A percentile compares a stretch with the other conserved stretches of the same genome.
Evolutionary conservation across 129 eudicot genomes (phyloP).

Genomic region (Sambucus nigra): DNA sequence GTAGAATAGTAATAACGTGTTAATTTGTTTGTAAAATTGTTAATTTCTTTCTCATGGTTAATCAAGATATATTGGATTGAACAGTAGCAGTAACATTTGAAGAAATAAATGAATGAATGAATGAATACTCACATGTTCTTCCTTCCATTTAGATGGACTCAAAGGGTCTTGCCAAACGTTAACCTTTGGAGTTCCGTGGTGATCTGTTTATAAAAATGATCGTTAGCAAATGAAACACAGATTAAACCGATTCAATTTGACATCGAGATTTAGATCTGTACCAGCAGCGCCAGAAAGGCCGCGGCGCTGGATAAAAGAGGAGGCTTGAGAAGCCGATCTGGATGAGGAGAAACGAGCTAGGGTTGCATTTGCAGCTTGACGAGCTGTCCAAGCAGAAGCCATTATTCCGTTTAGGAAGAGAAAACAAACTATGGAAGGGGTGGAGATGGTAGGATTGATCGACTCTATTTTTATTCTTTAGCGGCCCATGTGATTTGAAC

Average conservation of each 20-base stretch:
- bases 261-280: constrained; percentile 9
- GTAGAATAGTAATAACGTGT: too few species aligned
- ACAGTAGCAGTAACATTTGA: background rate
- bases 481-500: too few species aligned
- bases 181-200: constrained; percentile 71
- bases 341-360: constrained; percentile 48
- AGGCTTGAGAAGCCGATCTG: constrained; percentile 26
- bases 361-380: constrained; percentile 47
- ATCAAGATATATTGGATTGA: too few species aligned
- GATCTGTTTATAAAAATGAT: constrained; percentile 37
- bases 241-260: background rate
- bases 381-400: constrained; percentile 58
- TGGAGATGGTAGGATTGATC: too few species aligned
- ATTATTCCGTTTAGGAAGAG: constrained; percentile 24
- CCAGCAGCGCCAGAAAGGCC: constrained; percentile 86
- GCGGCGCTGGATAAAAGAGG: constrained; percentile 68
- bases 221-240: background rate
- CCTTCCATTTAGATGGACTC: constrained; percentile 90
- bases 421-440: too few species aligned
- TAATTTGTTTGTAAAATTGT: too few species aligned
- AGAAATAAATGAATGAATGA: background rate
- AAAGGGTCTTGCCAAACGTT: constrained; percentile 81
- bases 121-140: constrained; percentile 70
- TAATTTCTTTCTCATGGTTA: too few species aligned
- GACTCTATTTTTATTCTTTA: too few species aligned